Evolutionary conservation across 2,329 filamentous ascomycete species (phyloP), one percentile per base, ranked within the genome.

Genomic region (Periconia sp.): DNA sequence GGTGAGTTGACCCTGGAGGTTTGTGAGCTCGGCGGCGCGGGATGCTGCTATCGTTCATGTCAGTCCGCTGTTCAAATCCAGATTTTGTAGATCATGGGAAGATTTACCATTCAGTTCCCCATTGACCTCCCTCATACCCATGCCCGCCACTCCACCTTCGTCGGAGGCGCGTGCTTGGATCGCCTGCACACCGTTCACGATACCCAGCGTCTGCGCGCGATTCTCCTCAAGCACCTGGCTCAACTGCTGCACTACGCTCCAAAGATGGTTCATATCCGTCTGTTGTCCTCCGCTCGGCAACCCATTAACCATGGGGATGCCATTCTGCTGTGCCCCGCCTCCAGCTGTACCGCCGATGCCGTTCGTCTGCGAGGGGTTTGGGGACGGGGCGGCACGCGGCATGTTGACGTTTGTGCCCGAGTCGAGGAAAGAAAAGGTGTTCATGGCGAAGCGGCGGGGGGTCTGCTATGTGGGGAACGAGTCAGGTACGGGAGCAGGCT

Each of bases 181-280:
- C 19, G 68, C 67, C 39, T 68, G 63, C 17, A 72, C 67, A 9
- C 67, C 66, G 36, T 66, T 70, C 30, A 71, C 58, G 18, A 73
- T 68, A 3, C 63, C 61, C 46, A 54, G 51, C 16, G 66, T 70
- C 41, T 72, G 67, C 24, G 61, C 63, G 29, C 69, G 60, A 46
- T 72, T 72, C 42, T 71, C 69, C 40, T 71, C 67, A 23, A 72
- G 56, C 37, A 70, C 45, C 46, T 69, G 62, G 40, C 63, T 66
- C 38, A 73, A 54, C 56, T 72, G 66, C 56, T 72, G 67, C 25
- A 73, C 68, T 23, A 72, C 63, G 22, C 58, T 58, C 70, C 69
- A 72, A 17, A 73, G 58, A 45, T 71, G 63, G 43, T 72, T 73
- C 69, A 73, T 71, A 40, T 73, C 70, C 11, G 66, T 71, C 53